These are phyloP conservation scores for Scedosporium apiospermum DNA, from an alignment of 2,329 filamentous ascomycete species.

Conservation along the genomic window DNA sequence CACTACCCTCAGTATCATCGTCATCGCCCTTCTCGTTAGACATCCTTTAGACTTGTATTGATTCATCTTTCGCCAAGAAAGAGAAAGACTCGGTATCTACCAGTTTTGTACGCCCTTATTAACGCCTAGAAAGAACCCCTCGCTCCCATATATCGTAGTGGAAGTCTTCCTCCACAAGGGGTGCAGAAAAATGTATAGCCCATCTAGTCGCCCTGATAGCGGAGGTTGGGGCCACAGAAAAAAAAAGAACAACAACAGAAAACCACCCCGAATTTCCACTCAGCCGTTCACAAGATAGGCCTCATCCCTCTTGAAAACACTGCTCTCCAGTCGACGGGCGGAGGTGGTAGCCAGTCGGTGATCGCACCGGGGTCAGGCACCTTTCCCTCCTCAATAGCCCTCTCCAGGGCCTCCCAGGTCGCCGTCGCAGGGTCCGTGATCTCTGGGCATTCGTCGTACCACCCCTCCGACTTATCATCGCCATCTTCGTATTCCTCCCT, in stretches of 20 bases:
- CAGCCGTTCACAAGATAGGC: background rate
- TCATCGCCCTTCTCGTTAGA: background rate
- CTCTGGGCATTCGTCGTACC: background rate
- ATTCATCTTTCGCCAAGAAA: background rate
- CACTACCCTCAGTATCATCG: no score
- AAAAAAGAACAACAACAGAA: no score
- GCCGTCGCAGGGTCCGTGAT: background rate
- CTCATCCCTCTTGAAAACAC: background rate
- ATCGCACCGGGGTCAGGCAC: constrained; percentile 5
- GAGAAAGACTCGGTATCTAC: background rate
- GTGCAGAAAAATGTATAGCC: background rate
- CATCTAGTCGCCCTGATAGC: background rate
- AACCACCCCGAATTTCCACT: background rate
- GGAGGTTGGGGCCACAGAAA: no score
- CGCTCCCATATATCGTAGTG: no score
- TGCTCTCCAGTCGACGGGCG: background rate
- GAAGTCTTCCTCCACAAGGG: no score
- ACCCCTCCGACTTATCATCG: background rate
- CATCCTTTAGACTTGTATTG: background rate
- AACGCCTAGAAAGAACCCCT: no score
- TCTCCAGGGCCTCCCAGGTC: constrained; percentile 1
- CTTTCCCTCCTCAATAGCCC: constrained; percentile 1
- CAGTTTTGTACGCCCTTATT: background rate
- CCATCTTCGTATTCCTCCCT: background rate
- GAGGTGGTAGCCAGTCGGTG: background rate